Evolutionary conservation across 257 asterid genomes (phyloP).

Genomic region (Solanum pimpinellifolium): DNA sequence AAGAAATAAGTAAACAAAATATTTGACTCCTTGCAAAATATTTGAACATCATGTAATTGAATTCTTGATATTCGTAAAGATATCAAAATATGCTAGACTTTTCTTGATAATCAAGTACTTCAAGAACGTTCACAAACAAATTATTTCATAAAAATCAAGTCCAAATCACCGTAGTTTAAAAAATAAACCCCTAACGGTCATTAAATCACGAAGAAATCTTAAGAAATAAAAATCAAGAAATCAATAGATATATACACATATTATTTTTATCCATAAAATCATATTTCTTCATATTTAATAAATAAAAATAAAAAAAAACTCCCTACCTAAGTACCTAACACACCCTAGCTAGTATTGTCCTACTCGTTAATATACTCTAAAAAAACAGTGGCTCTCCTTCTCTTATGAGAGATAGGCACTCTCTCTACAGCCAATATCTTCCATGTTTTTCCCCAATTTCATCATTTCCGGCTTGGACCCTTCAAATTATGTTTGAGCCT

Average conservation of each 20-base stretch:
- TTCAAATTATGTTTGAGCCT: not conserved
- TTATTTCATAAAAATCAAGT: not conserved
- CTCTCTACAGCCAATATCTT: not conserved
- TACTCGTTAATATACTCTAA: not conserved
- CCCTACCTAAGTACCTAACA: not conserved
- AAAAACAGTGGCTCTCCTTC: not conserved
- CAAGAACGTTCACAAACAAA: not conserved
- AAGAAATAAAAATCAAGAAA: too few relatives aligned
- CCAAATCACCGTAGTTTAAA: too few relatives aligned
- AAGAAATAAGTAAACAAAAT: not conserved
- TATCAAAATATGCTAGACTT: not conserved
- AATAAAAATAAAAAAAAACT: too few relatives aligned
- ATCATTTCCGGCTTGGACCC: fast-evolving
- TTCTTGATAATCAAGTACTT: too few relatives aligned
- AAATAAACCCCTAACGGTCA: not conserved
- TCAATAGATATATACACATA: too few relatives aligned
- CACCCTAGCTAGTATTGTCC: not conserved
- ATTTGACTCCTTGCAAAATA: not conserved
- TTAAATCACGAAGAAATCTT: not conserved
- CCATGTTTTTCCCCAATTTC: not conserved
- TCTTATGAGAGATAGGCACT: not conserved
- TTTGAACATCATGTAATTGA: too few relatives aligned
- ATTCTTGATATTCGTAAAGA: too few relatives aligned
- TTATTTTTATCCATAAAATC: too few relatives aligned
- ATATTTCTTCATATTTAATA: too few relatives aligned